Conservation (phyloP, 805 yeast species). For the Kuraishia borneana region DNA sequence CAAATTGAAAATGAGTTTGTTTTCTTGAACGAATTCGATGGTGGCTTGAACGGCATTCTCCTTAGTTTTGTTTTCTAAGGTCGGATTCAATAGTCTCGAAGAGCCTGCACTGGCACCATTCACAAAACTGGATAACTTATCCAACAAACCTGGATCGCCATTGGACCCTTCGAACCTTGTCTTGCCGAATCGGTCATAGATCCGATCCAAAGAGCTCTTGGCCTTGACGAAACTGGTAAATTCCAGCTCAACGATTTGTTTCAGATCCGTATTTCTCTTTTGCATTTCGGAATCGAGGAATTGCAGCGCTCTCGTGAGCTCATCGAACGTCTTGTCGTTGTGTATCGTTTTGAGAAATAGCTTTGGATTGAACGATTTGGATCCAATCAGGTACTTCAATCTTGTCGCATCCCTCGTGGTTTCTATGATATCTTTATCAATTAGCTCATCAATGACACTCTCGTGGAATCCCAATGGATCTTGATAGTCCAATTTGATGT, state of each 20-base stretch:
- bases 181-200: slow-evolving; percentile 38
- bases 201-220: slow-evolving; percentile 52
- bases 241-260: slow-evolving; percentile 42
- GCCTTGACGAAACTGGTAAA: slow-evolving; percentile 54
- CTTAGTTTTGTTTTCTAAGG: slow-evolving; percentile 36
- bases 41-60: slow-evolving; percentile 39
- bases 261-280: slow-evolving; percentile 36
- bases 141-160: slow-evolving; percentile 13
- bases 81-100: slow-evolving; percentile 45
- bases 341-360: slow-evolving; percentile 46
- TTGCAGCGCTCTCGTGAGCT: slow-evolving; percentile 35
- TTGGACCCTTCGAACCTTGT: slow-evolving; percentile 7
- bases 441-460: slow-evolving; percentile 29
- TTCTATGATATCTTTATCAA: slow-evolving; percentile 26
- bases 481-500: not conserved
- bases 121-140: slow-evolving; percentile 25
- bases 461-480: slow-evolving; percentile 52
- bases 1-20: slow-evolving; percentile 43
- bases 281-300: slow-evolving; percentile 37
- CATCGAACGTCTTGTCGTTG: slow-evolving; percentile 38
- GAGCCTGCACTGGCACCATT: slow-evolving; percentile 38
- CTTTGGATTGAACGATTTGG: slow-evolving; percentile 48
- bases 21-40: slow-evolving; percentile 36
- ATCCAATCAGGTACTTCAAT: slow-evolving; percentile 36
- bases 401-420: slow-evolving; percentile 24